Percentiles rank a stretch among this genome's conserved stretches.
Conservation (phyloP, 108 stramenopile species). For the Schizochytrium sp. region DNA sequence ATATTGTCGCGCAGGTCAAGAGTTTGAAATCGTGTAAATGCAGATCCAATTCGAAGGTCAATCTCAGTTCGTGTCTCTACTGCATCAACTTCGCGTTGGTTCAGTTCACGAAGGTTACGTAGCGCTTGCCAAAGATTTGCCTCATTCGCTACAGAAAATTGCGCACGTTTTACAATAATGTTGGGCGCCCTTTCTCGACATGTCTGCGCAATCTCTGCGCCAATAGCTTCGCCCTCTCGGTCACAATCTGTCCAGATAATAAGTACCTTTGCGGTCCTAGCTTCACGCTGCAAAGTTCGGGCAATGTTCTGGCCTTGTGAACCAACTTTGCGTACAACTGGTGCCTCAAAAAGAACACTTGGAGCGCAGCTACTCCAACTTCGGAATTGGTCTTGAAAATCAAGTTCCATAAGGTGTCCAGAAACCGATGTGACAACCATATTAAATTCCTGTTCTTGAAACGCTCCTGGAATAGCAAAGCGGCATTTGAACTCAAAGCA, state of each 20-base stretch:
- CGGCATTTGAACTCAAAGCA: conserved; percentile 39
- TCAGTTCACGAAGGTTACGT: conserved; percentile 84
- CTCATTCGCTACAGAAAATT: conserved; percentile 94
- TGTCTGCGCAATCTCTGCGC: conserved; percentile 91
- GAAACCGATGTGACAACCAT: conserved; percentile 86
- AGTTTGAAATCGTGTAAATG: conserved; percentile 95
- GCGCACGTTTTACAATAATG: conserved; percentile 85
- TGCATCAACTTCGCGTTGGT: conserved; percentile 85
- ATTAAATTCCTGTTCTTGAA: neutral
- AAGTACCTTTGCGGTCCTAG: conserved; percentile 73
- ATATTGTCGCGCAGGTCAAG: conserved; percentile 89
- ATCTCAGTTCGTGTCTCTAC: conserved; percentile 96
- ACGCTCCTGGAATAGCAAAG: neutral
- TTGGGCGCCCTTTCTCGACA: conserved; percentile 79
- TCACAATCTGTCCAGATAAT: conserved; percentile 99
- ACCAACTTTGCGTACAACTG: conserved; percentile 66
- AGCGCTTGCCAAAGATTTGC: conserved; percentile 90
- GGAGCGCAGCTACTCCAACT: conserved; percentile 92
- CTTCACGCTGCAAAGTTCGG: conserved; percentile 64
- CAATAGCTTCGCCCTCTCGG: conserved; percentile 96
- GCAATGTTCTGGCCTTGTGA: conserved; percentile 61
- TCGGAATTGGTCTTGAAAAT: conserved; percentile 86
- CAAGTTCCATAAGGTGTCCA: conserved; percentile 93
- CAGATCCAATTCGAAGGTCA: conserved; percentile 94
- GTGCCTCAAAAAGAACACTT: conserved; percentile 78